Evolutionary conservation across 106 monocot species (phyloP), one percentile per base, ranked within the genome.

Genomic region (Phalaenopsis equestris): DNA sequence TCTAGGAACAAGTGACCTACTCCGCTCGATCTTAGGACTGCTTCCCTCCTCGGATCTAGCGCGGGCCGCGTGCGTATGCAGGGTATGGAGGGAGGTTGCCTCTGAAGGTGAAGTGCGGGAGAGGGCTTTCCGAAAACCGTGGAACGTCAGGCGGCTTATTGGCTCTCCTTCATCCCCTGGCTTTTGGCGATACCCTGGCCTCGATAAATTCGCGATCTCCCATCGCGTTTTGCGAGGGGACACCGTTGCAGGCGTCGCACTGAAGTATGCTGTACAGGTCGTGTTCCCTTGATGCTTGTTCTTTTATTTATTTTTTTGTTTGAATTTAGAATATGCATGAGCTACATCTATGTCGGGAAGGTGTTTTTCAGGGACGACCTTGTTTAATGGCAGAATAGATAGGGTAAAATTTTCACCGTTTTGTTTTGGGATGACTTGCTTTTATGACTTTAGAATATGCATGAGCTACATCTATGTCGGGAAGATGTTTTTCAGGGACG

Each of bases 211-310:
- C 80, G 96, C 96, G 18, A 88, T 93, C 61, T 93, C 93, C 47
- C 96, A 96, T 75, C 77, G 87, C 45, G 75, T 96, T 57, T 56
- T 38, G 6, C 80, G 90, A 43, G 88, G 91, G 1, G 96, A 96
- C 78, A 84, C 88, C 82, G 86, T 96, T 16, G 52, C 91, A 5
- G 84, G 93, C 41, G 88, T 96, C 43, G 96, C 96, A 48, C 91
- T 96, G 77, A 93, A 86, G 84, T 93, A 96, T 72, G 87, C 89
- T 36, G 93, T 96, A 7, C 96, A 96, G 91, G 96, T 96, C 42
- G 43, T 43, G 43, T n/a, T 74, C 6, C n/a, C 41, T 2, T 42
- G 19, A 19, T 74, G 3, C 43, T 9, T 43, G 41, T 2, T 42
- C 52, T 12, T 16, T 57, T 57, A 4, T 14, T 57, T 12, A 0